A percentile compares a stretch with the other conserved stretches of the same genome.
phyloP scores from a whole-genome alignment of 495 filamentous ascomycete genomes.

The Penicillium pulvis region DNA sequence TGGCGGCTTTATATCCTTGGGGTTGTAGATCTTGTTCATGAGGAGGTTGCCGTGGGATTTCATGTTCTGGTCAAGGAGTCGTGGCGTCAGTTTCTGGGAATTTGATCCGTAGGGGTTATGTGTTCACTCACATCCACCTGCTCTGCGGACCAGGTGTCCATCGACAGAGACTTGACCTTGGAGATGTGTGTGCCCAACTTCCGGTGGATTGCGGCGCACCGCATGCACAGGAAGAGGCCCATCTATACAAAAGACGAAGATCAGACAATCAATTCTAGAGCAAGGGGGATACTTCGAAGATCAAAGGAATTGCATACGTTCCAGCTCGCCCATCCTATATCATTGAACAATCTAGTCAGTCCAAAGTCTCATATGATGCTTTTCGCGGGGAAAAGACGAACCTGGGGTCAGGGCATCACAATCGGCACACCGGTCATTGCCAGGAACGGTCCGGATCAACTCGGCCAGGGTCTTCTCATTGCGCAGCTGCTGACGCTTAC shows the following conservation, averaged over 20 bases:
- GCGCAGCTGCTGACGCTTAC: slow-evolving; percentile 95
- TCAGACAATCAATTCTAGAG: slow-evolving; percentile 24
- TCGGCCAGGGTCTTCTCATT: slow-evolving; percentile 93
- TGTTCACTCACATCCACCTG: slow-evolving; percentile 80
- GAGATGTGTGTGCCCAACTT: slow-evolving; percentile 97
- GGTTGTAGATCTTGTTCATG: slow-evolving; percentile 88
- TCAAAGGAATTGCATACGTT: slow-evolving; percentile 62
- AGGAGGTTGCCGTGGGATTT: slow-evolving; percentile 81
- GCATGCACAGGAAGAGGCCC: slow-evolving; percentile 96
- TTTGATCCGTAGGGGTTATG: not conserved
- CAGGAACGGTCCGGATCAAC: slow-evolving; percentile 80
- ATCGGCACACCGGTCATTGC: slow-evolving; percentile 95
- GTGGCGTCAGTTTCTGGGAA: slow-evolving; percentile 4
- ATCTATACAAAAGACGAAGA: slow-evolving; percentile 55
- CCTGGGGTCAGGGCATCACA: slow-evolving; percentile 91
- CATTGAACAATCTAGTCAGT: not conserved
- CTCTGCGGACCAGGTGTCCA: slow-evolving; percentile 94
- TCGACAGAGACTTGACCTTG: slow-evolving; percentile 96
- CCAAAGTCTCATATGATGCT: slow-evolving; percentile 2
- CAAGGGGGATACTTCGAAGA: slow-evolving; percentile 1
- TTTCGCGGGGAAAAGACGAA: slow-evolving; percentile 43
- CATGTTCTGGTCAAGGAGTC: slow-evolving; percentile 67
- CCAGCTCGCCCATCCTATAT: slow-evolving; percentile 97
- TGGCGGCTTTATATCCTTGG: slow-evolving; percentile 74
- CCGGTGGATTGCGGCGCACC: slow-evolving; percentile 92